Percentiles rank a stretch among this genome's conserved stretches.
phyloP scores from a whole-genome alignment of 2,329 filamentous ascomycete species.

The Pseudomassariella vexata region DNA sequence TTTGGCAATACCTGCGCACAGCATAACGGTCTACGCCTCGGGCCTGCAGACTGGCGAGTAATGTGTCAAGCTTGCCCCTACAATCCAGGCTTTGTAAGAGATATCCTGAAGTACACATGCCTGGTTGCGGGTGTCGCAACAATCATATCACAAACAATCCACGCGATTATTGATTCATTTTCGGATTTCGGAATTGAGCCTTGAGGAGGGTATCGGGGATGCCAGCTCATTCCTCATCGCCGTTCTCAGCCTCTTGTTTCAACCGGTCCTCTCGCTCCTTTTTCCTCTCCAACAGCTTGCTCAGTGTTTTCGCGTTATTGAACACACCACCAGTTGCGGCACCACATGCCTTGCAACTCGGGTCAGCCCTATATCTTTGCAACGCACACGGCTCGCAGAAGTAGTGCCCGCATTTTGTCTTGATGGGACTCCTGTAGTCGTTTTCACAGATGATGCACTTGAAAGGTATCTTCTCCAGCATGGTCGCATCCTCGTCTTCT shows the following conservation, averaged over 20 bases:
- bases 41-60: no score
- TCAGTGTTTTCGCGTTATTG: conserved; percentile 77
- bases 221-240: no score
- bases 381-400: conserved; percentile 91
- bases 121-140: no score
- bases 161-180: no score
- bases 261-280: conserved; percentile 53
- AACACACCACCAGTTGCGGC: conserved; percentile 84
- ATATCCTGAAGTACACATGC: no score
- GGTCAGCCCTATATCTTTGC: conserved; percentile 79
- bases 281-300: conserved; percentile 73
- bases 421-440: conserved; percentile 71
- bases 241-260: conserved; percentile 42
- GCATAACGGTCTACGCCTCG: no score
- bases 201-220: conserved; percentile 30
- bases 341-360: conserved; percentile 80
- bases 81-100: no score
- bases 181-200: conserved; percentile 35
- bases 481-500: conserved; percentile 57
- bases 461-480: conserved; percentile 82
- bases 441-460: conserved; percentile 81
- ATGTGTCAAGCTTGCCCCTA: no score
- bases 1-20: no score
- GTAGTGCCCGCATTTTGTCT: conserved; percentile 92
- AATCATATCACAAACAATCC: no score